A percentile compares a stretch with the other conserved stretches of the same genome.
Evolutionary conservation across 352 stramenopile species (phyloP).

Genomic region (Elongisporangium senticosum): DNA sequence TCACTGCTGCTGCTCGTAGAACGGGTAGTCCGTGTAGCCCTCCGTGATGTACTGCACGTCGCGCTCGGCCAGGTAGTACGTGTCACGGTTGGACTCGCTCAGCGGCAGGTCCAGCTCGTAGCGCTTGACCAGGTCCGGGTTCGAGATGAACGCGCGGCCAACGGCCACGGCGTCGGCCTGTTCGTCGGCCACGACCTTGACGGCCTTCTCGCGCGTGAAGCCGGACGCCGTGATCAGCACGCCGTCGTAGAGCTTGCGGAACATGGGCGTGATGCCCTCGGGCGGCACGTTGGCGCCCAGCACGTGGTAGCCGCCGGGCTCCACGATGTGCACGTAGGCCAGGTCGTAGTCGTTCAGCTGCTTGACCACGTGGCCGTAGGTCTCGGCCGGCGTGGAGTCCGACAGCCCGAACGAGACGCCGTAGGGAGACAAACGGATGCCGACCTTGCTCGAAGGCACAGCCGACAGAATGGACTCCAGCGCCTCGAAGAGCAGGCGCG

Average conservation of each 20-base stretch:
- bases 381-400: slow-evolving; percentile 36
- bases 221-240: slow-evolving; percentile 53
- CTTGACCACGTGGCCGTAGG: slow-evolving; percentile 46
- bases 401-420: slow-evolving; percentile 40
- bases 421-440: slow-evolving; percentile 42
- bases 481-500: slow-evolving; percentile 68
- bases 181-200: slow-evolving; percentile 42
- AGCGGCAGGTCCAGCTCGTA: slow-evolving; percentile 39
- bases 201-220: slow-evolving; percentile 41
- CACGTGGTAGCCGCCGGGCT: slow-evolving; percentile 44
- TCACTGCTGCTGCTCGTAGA: slow-evolving; percentile 8
- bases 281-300: slow-evolving; percentile 26
- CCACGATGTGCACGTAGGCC: slow-evolving; percentile 55
- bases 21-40: slow-evolving; percentile 44
- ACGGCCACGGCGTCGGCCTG: slow-evolving; percentile 58
- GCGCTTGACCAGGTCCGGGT: slow-evolving; percentile 62
- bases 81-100: slow-evolving; percentile 33
- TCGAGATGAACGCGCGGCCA: slow-evolving; percentile 69
- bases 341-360: slow-evolving; percentile 55
- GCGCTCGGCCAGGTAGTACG: slow-evolving; percentile 38
- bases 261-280: slow-evolving; percentile 36
- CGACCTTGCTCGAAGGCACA: slow-evolving; percentile 27
- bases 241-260: slow-evolving; percentile 57
- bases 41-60: slow-evolving; percentile 40
- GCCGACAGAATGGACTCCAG: slow-evolving; percentile 49